Evolutionary conservation across 139 green algal genomes (phyloP).

Genomic region (Gonium pectorale): DNA sequence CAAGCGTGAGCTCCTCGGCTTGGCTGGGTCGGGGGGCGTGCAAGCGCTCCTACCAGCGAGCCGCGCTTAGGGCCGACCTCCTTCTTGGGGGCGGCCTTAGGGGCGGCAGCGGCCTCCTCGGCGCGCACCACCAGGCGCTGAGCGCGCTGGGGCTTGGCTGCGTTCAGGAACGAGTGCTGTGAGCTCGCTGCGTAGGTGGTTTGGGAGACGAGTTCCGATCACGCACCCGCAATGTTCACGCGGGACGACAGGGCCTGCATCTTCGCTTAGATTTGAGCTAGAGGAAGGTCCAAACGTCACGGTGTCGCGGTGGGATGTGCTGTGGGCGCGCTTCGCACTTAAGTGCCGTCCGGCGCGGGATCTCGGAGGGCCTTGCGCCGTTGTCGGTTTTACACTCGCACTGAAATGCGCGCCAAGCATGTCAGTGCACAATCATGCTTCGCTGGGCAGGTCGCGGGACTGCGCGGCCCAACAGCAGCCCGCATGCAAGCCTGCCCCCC

Average conservation of each 20-base stretch:
- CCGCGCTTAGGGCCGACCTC: slow-evolving; percentile 90
- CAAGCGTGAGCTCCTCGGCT: too few species aligned
- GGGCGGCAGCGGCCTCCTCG: slow-evolving; percentile 50
- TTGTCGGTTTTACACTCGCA: too few species aligned
- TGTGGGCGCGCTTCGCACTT: too few species aligned
- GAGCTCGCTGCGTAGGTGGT: background rate
- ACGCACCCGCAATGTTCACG: slow-evolving; percentile 43
- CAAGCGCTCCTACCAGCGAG: slow-evolving; percentile 62
- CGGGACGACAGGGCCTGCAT: slow-evolving; percentile 46
- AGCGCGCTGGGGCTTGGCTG: slow-evolving; percentile 54
- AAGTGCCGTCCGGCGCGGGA: too few species aligned
- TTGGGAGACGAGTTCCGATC: background rate
- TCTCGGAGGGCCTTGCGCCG: too few species aligned
- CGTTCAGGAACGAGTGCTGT: background rate
- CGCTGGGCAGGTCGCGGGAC: too few species aligned
- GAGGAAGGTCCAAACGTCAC: slow-evolving; percentile 2
- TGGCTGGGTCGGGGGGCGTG: background rate
- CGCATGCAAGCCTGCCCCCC: too few species aligned
- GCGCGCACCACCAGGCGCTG: slow-evolving; percentile 59
- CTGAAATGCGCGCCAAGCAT: too few species aligned
- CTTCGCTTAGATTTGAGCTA: background rate
- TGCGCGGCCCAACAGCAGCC: too few species aligned
- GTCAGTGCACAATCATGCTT: too few species aligned
- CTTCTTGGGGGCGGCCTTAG: slow-evolving; percentile 69
- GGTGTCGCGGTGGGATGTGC: slow-evolving; percentile 29